Base-by-base conservation (phyloP, 2,329 filamentous ascomycete species). In the Chalara sp. region DNA sequence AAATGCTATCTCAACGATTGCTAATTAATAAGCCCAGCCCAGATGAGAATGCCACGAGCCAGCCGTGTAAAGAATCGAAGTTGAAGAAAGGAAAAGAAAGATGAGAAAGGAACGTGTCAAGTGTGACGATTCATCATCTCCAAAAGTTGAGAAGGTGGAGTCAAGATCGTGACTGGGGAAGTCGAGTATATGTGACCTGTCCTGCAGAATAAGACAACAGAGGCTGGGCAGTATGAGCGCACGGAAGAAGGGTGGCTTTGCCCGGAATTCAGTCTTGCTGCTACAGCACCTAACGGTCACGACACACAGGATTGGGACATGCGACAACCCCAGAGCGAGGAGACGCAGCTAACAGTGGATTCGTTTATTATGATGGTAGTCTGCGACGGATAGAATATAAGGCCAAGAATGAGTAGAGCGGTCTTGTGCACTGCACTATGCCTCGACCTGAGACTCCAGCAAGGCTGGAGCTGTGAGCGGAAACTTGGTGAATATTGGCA, bases 41-140 rank as follows among this genome's bases (percentile, higher is more conserved):
- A 58, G 55, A 53, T 60, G 61, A 48, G 47, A 53, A 57, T 47
- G 35, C 55, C 61, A 65, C 63, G 63, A 65, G 50, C 63, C 63
- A 64, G 63, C 53, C 62, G 63, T 62, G 61, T 56, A 46, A 51
- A 60, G 56, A 63, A 56, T 42, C 49, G 49, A 58, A 58, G 47
- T 46, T 46, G 52, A 46, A 46, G 50, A 44, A 56, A 52, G 32
- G 49, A 48, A 56, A 48, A 56, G 44, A 52, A 49, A 44, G 39
- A 56, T 44, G 53, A 48, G 44, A 48, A 58, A 56, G 56, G 55
- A 52, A 44, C 51, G 53, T 53, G 51, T 51, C 55, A 58, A 49
- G 46, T 48, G 44, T 48, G 48, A 53, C 53, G 54, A 58, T 56
- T 51, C 40, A 44, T 37, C 50, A 13, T 33, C 45, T 29, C 48